phyloP scores from a whole-genome alignment of 2,329 filamentous ascomycete genomes.

The Fusarium denticulatum region DNA sequence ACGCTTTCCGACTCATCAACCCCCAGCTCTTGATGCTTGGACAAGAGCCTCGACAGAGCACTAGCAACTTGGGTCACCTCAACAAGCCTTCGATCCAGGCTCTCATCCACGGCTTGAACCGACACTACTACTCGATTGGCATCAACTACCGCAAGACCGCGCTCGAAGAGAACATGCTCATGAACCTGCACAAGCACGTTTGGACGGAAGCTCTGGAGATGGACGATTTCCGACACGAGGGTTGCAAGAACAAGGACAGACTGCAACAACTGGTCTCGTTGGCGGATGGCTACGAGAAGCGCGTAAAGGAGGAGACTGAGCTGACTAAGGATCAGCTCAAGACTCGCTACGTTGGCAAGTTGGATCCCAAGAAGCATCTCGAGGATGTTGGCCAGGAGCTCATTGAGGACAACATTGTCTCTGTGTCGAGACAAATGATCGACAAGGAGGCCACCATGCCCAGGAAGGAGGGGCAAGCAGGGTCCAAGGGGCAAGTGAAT shows the following conservation, averaged over 20 bases:
- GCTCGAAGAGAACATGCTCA: slow-evolving; percentile 98
- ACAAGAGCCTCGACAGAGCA: slow-evolving; percentile 96
- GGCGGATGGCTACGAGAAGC: slow-evolving; percentile 97
- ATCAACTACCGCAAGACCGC: slow-evolving; percentile 99
- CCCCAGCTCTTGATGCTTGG: slow-evolving; percentile 97
- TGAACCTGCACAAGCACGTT: slow-evolving; percentile 99
- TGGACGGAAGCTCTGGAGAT: slow-evolving; percentile 98
- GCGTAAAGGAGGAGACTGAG: slow-evolving; percentile 98
- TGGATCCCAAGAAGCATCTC: slow-evolving; percentile 99
- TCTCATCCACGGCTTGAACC: slow-evolving; percentile 95
- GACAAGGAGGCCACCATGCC: slow-evolving; percentile 98
- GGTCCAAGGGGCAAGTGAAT: slow-evolving; percentile 60
- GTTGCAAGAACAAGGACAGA: slow-evolving; percentile 84
- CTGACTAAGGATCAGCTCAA: slow-evolving; percentile 97
- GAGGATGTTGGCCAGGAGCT: slow-evolving; percentile 96
- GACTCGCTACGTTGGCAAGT: slow-evolving; percentile 98
- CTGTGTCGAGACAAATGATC: slow-evolving; percentile 98
- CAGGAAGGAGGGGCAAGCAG: slow-evolving; percentile 66
- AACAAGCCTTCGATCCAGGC: slow-evolving; percentile 99
- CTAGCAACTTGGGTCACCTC: slow-evolving; percentile 95
- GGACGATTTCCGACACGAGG: slow-evolving; percentile 92
- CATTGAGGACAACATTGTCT: slow-evolving; percentile 99
- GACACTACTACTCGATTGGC: slow-evolving; percentile 98
- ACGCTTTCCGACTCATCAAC: slow-evolving; percentile 98
- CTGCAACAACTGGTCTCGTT: slow-evolving; percentile 88